Base-by-base conservation (phyloP, 805 yeast species). In the Blastobotrys robertii region DNA sequence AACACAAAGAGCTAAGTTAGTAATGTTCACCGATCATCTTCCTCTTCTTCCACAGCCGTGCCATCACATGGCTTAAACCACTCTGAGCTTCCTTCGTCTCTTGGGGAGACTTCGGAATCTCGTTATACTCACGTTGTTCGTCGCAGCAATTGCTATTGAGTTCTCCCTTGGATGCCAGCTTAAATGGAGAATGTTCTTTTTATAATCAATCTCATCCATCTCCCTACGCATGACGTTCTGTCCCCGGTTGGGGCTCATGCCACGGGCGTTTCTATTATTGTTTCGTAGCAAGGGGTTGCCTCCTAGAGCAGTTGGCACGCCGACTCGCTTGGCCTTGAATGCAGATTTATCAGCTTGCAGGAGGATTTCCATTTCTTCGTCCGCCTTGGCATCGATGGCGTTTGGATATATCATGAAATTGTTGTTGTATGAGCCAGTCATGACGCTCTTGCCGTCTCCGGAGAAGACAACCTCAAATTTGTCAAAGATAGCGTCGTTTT, bases 141-240 rank as follows among this genome's bases (percentile, higher is more conserved):
- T 92, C 13, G 98, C 97, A 39, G 97, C 97, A 58, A 92, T 84
- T 35, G 98, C 98, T 53, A 92, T 95, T 41, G 92, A 80, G 67
- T 92, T 86, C 67, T 94, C 98, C 53, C 71, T 73, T 50, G 99
- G 98, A 70, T 92, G 98, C 98, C 99, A 92, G 62, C 97, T 86
- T 64, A 87, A 72, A 66, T 92, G 97, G 64, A 90, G 72, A 47
- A 92, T 88, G 64, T 85, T 81, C 72, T 88, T 90, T 65, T 88
- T 86, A 70, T 88, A 92, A 66, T 94, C 97, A 52, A 88, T 84
- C 57, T 80, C 87, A 56, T 78, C 72, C 58, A 81, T 90, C 42
- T 76, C 72, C 59, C 82, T 73, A 49, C 77, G 63, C 67, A 69
- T 64, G 78, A 74, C 68, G 55, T 65, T 41, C 55, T 58, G 47